Conservation (phyloP, 2,329 filamentous ascomycete genomes). For the Penicillium janthinellum region DNA sequence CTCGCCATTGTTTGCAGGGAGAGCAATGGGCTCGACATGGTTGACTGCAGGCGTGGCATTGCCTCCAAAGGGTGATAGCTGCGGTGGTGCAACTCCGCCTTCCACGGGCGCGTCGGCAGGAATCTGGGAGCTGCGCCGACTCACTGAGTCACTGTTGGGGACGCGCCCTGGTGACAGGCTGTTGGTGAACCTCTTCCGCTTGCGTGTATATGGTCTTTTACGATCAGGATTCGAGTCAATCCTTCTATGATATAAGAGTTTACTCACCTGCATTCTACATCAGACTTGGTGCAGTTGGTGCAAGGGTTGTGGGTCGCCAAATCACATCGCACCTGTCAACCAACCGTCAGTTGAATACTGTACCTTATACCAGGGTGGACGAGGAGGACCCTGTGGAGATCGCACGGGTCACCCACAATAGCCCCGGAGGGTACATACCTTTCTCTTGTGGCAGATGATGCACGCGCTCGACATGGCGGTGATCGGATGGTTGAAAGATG, state of each 20-base stretch:
- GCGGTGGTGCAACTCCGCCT: slow-evolving; percentile 3
- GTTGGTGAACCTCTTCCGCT: slow-evolving; percentile 42
- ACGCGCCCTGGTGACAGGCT: slow-evolving; percentile 30
- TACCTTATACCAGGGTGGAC: not conserved
- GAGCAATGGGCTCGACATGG: not conserved
- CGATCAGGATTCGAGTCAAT: not conserved
- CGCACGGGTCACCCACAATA: slow-evolving; percentile 3
- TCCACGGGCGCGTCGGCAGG: slow-evolving; percentile 16
- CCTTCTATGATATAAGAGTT: not conserved
- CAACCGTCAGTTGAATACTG: slow-evolving; percentile 14
- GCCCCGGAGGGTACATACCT: slow-evolving; percentile 31
- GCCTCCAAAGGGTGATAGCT: slow-evolving; percentile 12
- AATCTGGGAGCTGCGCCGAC: slow-evolving; percentile 25
- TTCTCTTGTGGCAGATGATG: slow-evolving; percentile 49
- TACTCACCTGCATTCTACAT: slow-evolving; percentile 30
- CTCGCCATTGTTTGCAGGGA: slow-evolving; percentile 16
- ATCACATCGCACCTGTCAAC: slow-evolving; percentile 28
- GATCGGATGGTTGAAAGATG: slow-evolving; percentile 18
- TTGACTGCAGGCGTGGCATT: not conserved
- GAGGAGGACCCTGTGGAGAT: not conserved
- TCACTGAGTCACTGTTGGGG: slow-evolving; percentile 17
- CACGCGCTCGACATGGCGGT: slow-evolving; percentile 31
- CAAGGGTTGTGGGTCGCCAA: slow-evolving; percentile 31
- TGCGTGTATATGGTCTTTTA: slow-evolving; percentile 30
- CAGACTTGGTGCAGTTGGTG: slow-evolving; percentile 28